Evolutionary conservation across 305 asterid species (phyloP).

Genomic region (Solanum hybrid): DNA sequence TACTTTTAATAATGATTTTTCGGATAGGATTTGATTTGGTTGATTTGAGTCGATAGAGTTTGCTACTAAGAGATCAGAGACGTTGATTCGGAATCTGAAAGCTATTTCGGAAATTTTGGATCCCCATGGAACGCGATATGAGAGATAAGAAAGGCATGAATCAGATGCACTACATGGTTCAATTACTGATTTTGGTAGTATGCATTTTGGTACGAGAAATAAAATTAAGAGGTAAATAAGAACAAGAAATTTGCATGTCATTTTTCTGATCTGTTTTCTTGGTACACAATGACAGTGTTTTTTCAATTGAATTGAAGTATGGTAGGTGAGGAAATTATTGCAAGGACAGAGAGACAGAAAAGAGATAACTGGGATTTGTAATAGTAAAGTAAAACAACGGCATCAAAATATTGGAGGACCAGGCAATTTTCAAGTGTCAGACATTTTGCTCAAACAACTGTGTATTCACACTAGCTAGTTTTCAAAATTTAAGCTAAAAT

Average conservation of each 20-base stretch:
- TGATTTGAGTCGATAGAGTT: neutral
- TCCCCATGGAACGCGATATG: conserved; percentile 2
- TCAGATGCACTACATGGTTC: conserved; percentile 12
- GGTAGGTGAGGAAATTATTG: conserved; percentile 3
- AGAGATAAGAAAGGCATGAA: conserved; percentile 7
- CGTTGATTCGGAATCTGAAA: conserved; percentile 4
- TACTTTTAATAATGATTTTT: neutral
- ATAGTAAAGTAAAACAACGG: neutral
- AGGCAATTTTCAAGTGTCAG: neutral
- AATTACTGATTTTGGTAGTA: conserved; percentile 3
- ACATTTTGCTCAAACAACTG: neutral
- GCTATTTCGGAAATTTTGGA: conserved; percentile 12
- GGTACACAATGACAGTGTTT: neutral
- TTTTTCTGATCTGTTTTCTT: neutral
- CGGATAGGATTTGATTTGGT: neutral
- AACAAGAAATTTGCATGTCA: neutral
- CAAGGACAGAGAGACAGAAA: neutral
- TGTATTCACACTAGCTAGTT: neutral
- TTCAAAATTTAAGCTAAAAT: neutral
- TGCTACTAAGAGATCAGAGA: neutral
- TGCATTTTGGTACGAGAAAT: neutral
- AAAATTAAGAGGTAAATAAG: neutral
- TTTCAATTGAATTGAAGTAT: neutral
- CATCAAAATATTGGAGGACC: neutral
- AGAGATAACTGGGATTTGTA: neutral